Evolutionary conservation across 1,284 basidiomycete species (phyloP), one percentile per base, ranked within the genome.

Genomic region (Grifola frondosa): DNA sequence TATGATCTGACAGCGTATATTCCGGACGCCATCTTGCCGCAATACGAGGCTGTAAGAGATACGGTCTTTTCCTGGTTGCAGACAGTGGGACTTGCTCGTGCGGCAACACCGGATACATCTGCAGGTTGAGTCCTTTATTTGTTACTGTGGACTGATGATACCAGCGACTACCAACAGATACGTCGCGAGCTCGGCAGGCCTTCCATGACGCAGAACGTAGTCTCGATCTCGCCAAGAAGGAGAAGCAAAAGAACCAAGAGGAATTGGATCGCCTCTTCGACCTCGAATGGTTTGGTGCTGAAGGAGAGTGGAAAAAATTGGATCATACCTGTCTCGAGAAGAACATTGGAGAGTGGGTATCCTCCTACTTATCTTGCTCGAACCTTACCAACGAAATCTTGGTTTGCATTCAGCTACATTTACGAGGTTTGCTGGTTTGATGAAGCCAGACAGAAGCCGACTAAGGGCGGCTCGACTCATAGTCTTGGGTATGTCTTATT

Each of bases 371-470:
- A 1, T 15, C 11, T 17, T 20, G 33, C 3, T 17, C 21, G 12
- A n/a, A 23, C n/a, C 3, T 2, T 22, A 15, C 8, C 9, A 15
- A 15, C 35, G 20, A 35, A 32, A 7, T 39, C 9, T 19, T 31
- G 3, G 20, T 40, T 33, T 0, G 30, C 28, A 31, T 31, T 1
- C 48, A 94, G 91, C 50, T 99, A 98, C 67, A 92, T 86, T 1
- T 99, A 99, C 65, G 91, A 96, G 63, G 75, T 97, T n/a, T 99
- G 96, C 70, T 79, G 97, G 58, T 97, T 98, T 53, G 81, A 85
- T 11, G 81, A 87, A 53, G 90, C 88, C 1, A 88, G 75, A 40
- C 96, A 99, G 68, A 97, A 90, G 65, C 86, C 90, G 15, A 89
- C 88, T 62, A 81, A 85, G 49, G 91, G 92, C 40, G 85, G 88